Evolutionary conservation across 805 yeast species (phyloP).

Genomic region (Zygosaccharomyces rouxii): DNA sequence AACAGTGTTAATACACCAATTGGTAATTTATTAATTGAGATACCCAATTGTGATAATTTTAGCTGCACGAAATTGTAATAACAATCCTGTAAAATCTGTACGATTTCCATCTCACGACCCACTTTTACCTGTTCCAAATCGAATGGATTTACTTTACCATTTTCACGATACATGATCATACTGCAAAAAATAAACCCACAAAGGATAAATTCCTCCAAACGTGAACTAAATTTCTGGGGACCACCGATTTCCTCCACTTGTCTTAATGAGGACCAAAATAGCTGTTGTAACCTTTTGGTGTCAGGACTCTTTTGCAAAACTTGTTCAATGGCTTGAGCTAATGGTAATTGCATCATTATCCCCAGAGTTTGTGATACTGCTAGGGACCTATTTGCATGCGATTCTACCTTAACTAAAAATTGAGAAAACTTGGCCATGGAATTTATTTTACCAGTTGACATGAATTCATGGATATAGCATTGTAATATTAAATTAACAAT

Average conservation of each 20-base stretch:
- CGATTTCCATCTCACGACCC: slow-evolving; percentile 12
- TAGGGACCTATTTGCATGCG: slow-evolving; percentile 11
- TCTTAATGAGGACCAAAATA: slow-evolving; percentile 19
- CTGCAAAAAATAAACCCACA: slow-evolving; percentile 25
- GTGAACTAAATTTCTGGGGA: slow-evolving; percentile 8
- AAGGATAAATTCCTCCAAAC: slow-evolving; percentile 23
- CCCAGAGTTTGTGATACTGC: slow-evolving; percentile 22
- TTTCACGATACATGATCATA: slow-evolving; percentile 18
- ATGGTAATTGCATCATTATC: slow-evolving; percentile 23
- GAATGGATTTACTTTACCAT: slow-evolving; percentile 26
- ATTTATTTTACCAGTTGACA: slow-evolving; percentile 5
- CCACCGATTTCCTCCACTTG: slow-evolving; percentile 24
- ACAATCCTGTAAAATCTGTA: slow-evolving; percentile 13
- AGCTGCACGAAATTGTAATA: slow-evolving; percentile 17
- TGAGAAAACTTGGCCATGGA: slow-evolving; percentile 6
- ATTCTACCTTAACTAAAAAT: slow-evolving; percentile 7
- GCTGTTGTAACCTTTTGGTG: slow-evolving; percentile 12
- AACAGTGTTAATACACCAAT: slow-evolving; percentile 8
- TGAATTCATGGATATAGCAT: slow-evolving; percentile 14
- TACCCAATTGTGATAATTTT: slow-evolving; percentile 14
- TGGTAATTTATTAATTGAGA: slow-evolving; percentile 5
- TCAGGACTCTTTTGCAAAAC: slow-evolving; percentile 6
- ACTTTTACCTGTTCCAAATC: slow-evolving; percentile 30
- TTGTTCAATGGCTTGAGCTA: slow-evolving; percentile 16
- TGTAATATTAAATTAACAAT: slow-evolving; percentile 12